Evolutionary conservation across 805 yeast species (phyloP), one percentile per base, ranked within the genome.

Genomic region (Yarrowia divulgata): DNA sequence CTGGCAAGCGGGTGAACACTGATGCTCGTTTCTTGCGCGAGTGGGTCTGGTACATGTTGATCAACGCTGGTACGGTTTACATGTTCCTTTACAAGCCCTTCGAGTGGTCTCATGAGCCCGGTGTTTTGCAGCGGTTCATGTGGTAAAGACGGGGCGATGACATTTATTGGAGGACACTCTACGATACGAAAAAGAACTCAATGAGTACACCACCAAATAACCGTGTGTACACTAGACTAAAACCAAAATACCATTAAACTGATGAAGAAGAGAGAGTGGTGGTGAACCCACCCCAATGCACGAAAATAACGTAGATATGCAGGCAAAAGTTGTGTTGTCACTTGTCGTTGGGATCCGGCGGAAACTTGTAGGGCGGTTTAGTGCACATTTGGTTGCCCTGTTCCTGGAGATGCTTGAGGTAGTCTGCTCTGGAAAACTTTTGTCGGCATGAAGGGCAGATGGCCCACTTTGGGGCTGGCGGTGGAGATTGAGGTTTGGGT

Each of bases 111-210:
- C 82, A 84, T 69, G 90, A 90, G 73, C 81, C 84, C 0, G 83
- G 81, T 0, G 79, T 77, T 8, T 73, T 81, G 9, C 97, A 93
- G 77, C 84, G 98, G 74, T 91, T 95, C 70, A 93, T 94, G 73
- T 95, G 98, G 99, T 95, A 60, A 8, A 4, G n/a, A n/a, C n/a
- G n/a, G n/a, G n/a, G n/a, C n/a, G n/a, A n/a, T n/a, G n/a, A n/a
- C n/a, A n/a, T n/a, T n/a, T n/a, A 23, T 23, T 2, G 29, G 29
- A 23, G 29, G n/a, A n/a, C n/a, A n/a, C n/a, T n/a, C n/a, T 23
- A 4, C 29, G 29, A 23, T 23, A 23, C 29, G 29, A 23, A 23
- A 23, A 23, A 23, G 29, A 4, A 23, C 2, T 23, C 29, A 23
- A 2, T 23, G 29, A 23, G 29, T 23, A 23, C 29, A 23, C 29